Base-by-base conservation (phyloP, 257 asterid species). In the Asclepias syriaca region DNA sequence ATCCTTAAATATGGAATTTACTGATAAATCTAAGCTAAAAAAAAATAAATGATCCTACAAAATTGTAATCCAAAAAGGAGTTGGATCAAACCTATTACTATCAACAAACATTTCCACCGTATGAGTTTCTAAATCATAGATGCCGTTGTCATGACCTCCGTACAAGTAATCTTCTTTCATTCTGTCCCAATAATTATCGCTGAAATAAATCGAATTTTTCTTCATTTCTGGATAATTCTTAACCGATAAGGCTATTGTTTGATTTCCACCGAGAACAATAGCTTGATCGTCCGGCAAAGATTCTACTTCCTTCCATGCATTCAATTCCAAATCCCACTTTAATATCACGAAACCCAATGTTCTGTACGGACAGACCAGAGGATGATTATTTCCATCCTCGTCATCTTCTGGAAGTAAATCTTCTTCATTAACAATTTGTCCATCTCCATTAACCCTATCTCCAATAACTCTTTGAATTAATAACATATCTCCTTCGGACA, bases 131-230 rank as follows among this genome's bases (percentile, higher is more conserved):
- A 63, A 16, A 37, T 63, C 8, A 46, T 6, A 63, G 13, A 63
- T 19, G 67, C 67, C 67, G 32, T 15, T 9, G 8, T 63, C 67
- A 32, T 63, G 67, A 12, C 67, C 67, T 34, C 67, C 67, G 18
- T 32, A 63, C 67, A 15, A 32, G 48, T 32, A 34, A 34, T 63
- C 67, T 18, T 63, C 67, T 1, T 15, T 22, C 0, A 32, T 63
- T 37, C 67, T 63, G 6, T 63, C 67, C 67, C 67, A 63, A 2
- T 32, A 34, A 9, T 63, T 8, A 5, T 63, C 67, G 8, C 24
- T 63, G 14, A 63, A 63, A 63, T 63, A 63, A 2, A 63, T 21
- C 0, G 67, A 63, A 18, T 34, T 22, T 24, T 2, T 34, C 67
- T 8, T 63, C 6, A 63, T 22, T 46, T 24, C 67, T 0, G 9